Evolutionary conservation across 202 grass and related monocot genomes (phyloP), one percentile per base, ranked within the genome.

Genomic region (Miscanthus sacchariflorus): DNA sequence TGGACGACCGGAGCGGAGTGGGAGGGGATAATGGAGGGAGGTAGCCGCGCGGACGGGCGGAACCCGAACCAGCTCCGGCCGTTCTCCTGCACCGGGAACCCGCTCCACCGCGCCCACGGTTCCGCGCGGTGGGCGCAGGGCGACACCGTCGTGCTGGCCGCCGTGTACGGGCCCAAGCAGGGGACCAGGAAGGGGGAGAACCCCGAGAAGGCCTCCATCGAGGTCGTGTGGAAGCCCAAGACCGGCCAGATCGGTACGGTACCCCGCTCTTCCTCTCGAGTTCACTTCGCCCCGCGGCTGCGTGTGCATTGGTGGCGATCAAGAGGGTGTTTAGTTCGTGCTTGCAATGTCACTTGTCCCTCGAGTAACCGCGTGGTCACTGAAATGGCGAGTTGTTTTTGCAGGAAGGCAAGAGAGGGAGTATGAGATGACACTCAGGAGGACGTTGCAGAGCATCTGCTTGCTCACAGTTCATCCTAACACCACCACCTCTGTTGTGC

Each of bases 181-280:
- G 97, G 93, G 13, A 95, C 93, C 17, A 95, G 87, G 88, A 96
- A 96, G 85, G 94, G 96, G 33, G 96, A 96, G 76, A 92, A 96
- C 54, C 96, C 97, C 27, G 97, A 99, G 90, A 95, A 90, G 86
- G 92, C 93, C 9, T 96, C 90, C 84, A 83, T 99, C 4, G 97
- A 96, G 84, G 97, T 99, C 28, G 91, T 99, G 2, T 99, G 97
- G 97, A 99, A 96, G 77, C 97, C 94, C 78, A 95, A 88, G 91
- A 96, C 91, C 49, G 93, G 93, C 9, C 91, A 99, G 66, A 93
- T 81, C 21, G 97, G 96, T 99, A 87, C n/a, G 8, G 28, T 75
- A 49, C 30, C 24, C 21, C 23, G n/a, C 35, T 64, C 36, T 43
- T 45, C 3, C 30, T 12, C 5, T 84, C 54, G 27, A 5, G 40